Evolutionary conservation across 2,329 filamentous ascomycete species (phyloP).

Genomic region (Microcera coccophila): DNA sequence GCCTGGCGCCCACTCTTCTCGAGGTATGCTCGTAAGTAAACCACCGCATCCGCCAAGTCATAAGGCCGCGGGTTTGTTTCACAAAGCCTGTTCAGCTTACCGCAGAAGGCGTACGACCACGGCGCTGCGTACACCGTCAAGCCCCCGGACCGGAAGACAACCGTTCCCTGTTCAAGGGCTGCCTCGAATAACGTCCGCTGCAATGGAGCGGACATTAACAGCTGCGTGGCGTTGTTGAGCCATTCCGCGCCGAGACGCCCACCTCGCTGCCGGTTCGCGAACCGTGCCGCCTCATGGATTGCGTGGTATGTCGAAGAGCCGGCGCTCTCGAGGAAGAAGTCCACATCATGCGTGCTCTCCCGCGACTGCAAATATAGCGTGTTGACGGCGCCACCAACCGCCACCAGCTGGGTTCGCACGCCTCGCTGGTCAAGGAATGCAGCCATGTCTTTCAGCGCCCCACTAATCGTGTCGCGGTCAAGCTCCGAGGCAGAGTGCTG

Average conservation of each 20-base stretch:
- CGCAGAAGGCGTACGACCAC: slow-evolving; percentile 19
- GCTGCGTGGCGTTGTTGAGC: slow-evolving; percentile 23
- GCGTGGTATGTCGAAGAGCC: slow-evolving; percentile 9
- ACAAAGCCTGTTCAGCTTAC: slow-evolving; percentile 19
- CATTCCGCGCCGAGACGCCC: slow-evolving; percentile 18
- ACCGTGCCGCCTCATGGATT: slow-evolving; percentile 16
- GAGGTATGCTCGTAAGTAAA: slow-evolving; percentile 17
- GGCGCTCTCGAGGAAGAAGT: slow-evolving; percentile 17
- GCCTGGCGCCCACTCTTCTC: slow-evolving; percentile 1
- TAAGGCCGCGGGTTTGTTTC: slow-evolving; percentile 14
- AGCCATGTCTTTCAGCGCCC: slow-evolving; percentile 18
- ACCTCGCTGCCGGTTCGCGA: slow-evolving; percentile 13
- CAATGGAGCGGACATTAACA: slow-evolving; percentile 14
- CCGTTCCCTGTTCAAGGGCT: slow-evolving; percentile 11
- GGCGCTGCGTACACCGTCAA: slow-evolving; percentile 19
- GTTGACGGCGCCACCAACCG: slow-evolving; percentile 21
- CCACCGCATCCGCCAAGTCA: slow-evolving; percentile 19
- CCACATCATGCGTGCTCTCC: slow-evolving; percentile 19
- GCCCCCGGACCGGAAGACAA: slow-evolving; percentile 19
- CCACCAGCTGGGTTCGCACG: slow-evolving; percentile 10
- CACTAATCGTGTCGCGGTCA: slow-evolving; percentile 9
- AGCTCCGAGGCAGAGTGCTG: slow-evolving; percentile 14
- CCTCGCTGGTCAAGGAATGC: slow-evolving; percentile 18
- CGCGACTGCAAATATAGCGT: slow-evolving; percentile 17
- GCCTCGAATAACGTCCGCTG: slow-evolving; percentile 11